These are phyloP conservation scores for Suhomyces panamericanus DNA, from an alignment of 1,139 yeast species.

Conservation along the genomic window DNA sequence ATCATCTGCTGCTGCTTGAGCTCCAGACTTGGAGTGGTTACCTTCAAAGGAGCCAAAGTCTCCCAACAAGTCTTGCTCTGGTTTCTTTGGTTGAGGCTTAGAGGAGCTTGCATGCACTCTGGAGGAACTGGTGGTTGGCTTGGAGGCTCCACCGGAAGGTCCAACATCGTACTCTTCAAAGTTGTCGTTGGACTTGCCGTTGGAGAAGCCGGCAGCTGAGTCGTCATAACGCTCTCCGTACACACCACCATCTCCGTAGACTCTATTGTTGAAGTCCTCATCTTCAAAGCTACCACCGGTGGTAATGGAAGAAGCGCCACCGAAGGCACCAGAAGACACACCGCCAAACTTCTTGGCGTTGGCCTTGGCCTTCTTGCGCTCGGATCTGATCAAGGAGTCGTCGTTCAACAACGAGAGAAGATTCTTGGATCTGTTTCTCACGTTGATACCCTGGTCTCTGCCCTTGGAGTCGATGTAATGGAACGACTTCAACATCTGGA, in stretches of 20 bases:
- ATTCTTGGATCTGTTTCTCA: conserved; percentile 85
- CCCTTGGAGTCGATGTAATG: conserved; percentile 94
- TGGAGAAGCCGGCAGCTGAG: conserved; percentile 45
- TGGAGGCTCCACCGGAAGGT: conserved; percentile 27
- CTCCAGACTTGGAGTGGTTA: conserved; percentile 17
- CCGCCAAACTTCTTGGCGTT: conserved; percentile 81
- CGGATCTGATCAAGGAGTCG: conserved; percentile 73
- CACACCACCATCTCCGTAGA: conserved; percentile 81
- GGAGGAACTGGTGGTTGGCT: conserved; percentile 46
- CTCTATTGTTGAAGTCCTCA: conserved; percentile 55
- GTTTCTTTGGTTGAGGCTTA: conserved; percentile 23
- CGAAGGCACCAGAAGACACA: conserved; percentile 52
- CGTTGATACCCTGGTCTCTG: conserved; percentile 94
- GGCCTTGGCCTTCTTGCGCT: conserved; percentile 85
- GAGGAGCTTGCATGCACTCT: conserved; percentile 39
- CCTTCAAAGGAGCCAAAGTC: conserved; percentile 59
- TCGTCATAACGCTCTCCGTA: conserved; percentile 69
- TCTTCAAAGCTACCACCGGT: conserved; percentile 48
- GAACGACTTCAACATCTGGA: conserved; percentile 88
- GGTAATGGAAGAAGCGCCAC: conserved; percentile 49
- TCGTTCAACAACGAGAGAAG: conserved; percentile 71
- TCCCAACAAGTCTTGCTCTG: conserved; percentile 47
- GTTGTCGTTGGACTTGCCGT: conserved; percentile 43
- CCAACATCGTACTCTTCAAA: conserved; percentile 75
- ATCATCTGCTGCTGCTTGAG: conserved; percentile 23